Evolutionary conservation across 2,329 filamentous ascomycete species (phyloP).

Genomic region (Fusarium liriodendri): DNA sequence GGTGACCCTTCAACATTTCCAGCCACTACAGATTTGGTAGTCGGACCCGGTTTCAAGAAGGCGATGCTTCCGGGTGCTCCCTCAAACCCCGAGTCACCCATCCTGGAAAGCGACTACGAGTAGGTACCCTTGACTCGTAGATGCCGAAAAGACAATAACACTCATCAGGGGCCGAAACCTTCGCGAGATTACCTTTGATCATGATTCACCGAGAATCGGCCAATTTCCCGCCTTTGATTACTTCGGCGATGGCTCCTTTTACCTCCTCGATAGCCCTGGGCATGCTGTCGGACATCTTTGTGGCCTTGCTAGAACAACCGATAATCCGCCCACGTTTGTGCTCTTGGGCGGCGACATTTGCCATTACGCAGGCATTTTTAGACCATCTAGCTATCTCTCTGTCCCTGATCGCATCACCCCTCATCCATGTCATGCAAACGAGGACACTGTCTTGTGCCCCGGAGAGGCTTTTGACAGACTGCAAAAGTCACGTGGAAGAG

Average conservation of each 20-base stretch:
- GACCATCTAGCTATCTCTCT: conserved; percentile 49
- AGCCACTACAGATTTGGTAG: conserved; percentile 56
- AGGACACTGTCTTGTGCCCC: conserved; percentile 15
- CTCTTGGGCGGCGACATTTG: conserved; percentile 57
- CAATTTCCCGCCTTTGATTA: conserved; percentile 53
- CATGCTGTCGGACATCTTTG: conserved; percentile 56
- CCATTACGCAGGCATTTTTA: conserved; percentile 52
- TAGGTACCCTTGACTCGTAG: background rate
- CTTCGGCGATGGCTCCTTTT: conserved; percentile 56
- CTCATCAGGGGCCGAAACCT: conserved; percentile 39
- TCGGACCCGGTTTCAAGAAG: conserved; percentile 63
- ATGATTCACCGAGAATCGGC: conserved; percentile 47
- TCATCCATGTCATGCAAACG: conserved; percentile 30
- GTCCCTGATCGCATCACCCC: conserved; percentile 45
- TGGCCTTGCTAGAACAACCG: conserved; percentile 53
- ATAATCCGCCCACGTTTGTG: conserved; percentile 50
- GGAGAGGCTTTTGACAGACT: conserved; percentile 28
- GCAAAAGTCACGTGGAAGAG: conserved; percentile 33
- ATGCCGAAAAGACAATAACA: background rate
- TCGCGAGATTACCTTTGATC: conserved; percentile 43
- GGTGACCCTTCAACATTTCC: conserved; percentile 63
- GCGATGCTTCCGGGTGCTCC: conserved; percentile 61
- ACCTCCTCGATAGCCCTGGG: conserved; percentile 54
- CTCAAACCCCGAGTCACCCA: conserved; percentile 45
- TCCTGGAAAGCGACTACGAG: conserved; percentile 48